Evolutionary conservation across 2,329 filamentous ascomycete species (phyloP).

Genomic region (Ceratocystis huliohia): DNA sequence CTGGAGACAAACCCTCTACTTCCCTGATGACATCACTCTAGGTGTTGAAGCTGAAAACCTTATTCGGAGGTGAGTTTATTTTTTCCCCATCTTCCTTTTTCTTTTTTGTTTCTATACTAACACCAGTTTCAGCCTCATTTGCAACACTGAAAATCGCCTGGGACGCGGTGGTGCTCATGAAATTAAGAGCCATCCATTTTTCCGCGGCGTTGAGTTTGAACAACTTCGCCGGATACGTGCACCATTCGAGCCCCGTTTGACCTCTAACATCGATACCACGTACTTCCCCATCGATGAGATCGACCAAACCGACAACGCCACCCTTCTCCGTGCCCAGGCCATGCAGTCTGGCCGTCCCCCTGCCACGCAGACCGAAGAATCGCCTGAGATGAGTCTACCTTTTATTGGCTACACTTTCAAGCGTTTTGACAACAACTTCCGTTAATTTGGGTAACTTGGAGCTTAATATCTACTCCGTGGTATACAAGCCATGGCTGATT

Average conservation of each 20-base stretch:
- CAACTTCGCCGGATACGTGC: constrained; percentile 83
- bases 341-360: constrained; percentile 48
- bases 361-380: constrained; percentile 44
- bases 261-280: constrained; percentile 86
- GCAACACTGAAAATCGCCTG: constrained; percentile 83
- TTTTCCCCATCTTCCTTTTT: not conserved
- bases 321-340: constrained; percentile 71
- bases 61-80: constrained; percentile 64
- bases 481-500: constrained; percentile 2
- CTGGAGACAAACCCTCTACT: constrained; percentile 90
- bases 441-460: constrained; percentile 30
- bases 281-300: constrained; percentile 99
- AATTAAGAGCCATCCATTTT: constrained; percentile 90
- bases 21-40: constrained; percentile 86
- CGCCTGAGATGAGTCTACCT: constrained; percentile 75
- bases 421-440: constrained; percentile 69
- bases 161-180: constrained; percentile 77
- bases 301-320: constrained; percentile 87
- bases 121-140: constrained; percentile 57
- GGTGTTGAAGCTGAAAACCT: constrained; percentile 81
- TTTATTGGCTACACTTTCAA: constrained; percentile 96
- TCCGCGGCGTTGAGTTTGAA: constrained; percentile 92
- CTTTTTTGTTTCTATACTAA: constrained; percentile 19
- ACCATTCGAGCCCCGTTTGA: constrained; percentile 87
- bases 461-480: not conserved